Conservation (phyloP, 192 early-diverging fungal genomes). For the Pilobolus umbonatus region DNA sequence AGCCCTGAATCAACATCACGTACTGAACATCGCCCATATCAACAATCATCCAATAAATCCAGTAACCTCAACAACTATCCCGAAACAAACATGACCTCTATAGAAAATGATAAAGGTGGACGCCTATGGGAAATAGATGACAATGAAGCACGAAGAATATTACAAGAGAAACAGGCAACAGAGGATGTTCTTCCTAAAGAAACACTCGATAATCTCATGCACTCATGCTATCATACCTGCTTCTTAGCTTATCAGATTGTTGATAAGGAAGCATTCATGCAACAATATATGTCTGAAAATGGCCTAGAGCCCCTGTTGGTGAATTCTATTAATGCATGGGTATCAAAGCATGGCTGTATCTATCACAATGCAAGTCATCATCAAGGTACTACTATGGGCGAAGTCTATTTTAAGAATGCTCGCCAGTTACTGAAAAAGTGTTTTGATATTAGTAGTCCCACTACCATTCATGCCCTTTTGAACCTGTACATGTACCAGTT, state of each 20-base stretch:
- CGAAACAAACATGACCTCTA: not conserved
- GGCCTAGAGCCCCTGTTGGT: slow-evolving; percentile 30
- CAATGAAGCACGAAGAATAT: slow-evolving; percentile 30
- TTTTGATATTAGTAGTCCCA: slow-evolving; percentile 38
- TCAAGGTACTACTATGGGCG: slow-evolving; percentile 29
- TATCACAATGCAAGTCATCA: slow-evolving; percentile 28
- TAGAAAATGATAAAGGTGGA: slow-evolving; percentile 10
- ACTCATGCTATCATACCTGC: slow-evolving; percentile 29
- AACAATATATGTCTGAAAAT: slow-evolving; percentile 10
- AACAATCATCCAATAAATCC: no score
- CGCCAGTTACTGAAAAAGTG: slow-evolving; percentile 38
- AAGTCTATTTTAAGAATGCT: slow-evolving; percentile 38
- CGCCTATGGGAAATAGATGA: slow-evolving; percentile 39
- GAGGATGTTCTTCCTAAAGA: slow-evolving; percentile 30
- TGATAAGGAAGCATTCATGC: slow-evolving; percentile 26
- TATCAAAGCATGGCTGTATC: slow-evolving; percentile 35
- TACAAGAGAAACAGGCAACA: slow-evolving; percentile 23
- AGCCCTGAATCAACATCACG: slow-evolving; percentile 33
- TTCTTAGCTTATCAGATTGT: slow-evolving; percentile 38
- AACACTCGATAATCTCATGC: slow-evolving; percentile 26
- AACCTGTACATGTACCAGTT: slow-evolving; percentile 42
- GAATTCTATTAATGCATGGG: slow-evolving; percentile 40
- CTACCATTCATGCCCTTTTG: slow-evolving; percentile 35
- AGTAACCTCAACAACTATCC: slow-evolving; percentile 3
- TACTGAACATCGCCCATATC: not conserved